Evolutionary conservation across 2,329 filamentous ascomycete species (phyloP).

Genomic region (Hypoxylon sp.): DNA sequence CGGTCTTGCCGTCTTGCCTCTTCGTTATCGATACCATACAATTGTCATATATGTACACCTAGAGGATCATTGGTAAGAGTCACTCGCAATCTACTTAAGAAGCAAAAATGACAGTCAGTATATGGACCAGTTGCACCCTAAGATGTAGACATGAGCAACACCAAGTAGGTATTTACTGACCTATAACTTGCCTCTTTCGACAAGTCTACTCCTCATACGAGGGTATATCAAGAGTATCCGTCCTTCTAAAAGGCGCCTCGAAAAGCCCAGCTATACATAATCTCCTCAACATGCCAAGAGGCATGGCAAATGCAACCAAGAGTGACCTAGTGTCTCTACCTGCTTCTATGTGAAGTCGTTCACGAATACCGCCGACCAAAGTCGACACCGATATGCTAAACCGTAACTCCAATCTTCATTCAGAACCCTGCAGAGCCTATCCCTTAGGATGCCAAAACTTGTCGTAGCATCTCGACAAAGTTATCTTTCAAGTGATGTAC

Average conservation of each 20-base stretch:
- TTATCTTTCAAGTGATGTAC: slow-evolving; percentile 83
- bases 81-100: no score
- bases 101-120: no score
- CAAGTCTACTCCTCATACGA: neutral
- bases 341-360: neutral
- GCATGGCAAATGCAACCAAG: slow-evolving; percentile 17
- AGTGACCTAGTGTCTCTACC: slow-evolving; percentile 1
- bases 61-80: no score
- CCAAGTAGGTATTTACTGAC: slow-evolving; percentile 1
- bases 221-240: slow-evolving; percentile 13
- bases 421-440: slow-evolving; percentile 6
- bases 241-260: neutral
- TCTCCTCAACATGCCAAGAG: neutral
- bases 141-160: neutral
- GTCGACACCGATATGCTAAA: slow-evolving; percentile 10
- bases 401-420: slow-evolving; percentile 14
- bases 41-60: no score
- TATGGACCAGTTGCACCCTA: neutral
- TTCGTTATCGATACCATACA: no score
- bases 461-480: slow-evolving; percentile 85
- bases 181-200: neutral
- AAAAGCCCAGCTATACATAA: slow-evolving; percentile 6
- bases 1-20: neutral
- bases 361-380: slow-evolving; percentile 20
- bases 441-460: slow-evolving; percentile 79